Evolutionary conservation across 805 yeast genomes (phyloP), one percentile per base, ranked within the genome.

Genomic region (Helenozyma baotianmanensis): DNA sequence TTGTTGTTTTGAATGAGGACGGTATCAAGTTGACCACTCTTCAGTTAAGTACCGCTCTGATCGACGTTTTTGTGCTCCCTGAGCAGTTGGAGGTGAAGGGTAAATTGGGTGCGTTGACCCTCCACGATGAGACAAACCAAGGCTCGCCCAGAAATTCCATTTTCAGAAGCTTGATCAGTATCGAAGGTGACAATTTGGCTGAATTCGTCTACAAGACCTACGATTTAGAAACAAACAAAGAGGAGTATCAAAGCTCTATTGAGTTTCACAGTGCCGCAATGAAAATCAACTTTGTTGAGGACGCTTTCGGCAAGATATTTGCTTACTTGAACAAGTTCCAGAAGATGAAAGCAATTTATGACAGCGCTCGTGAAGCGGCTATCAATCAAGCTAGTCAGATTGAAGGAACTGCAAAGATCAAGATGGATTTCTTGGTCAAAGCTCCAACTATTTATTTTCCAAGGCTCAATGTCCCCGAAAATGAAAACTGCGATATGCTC

Each of bases 371-470:
- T 37, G 86, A 82, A 48, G 85, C 88, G 9, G 96, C 97, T 0
- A 74, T 87, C 45, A 76, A 82, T 45, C 95, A 85, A 54, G 92
- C 92, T 0, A 76, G 66, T 27, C 78, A 77, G 41, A 67, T 80
- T 26, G 75, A 76, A 32, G 67, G 62, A 36, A 76, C 84, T 1
- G 71, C 64, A 29, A 73, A 69, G 43, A 78, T 88, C 59, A 78
- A 79, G 42, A 73, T 89, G 51, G 83, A 89, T 47, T 58, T 94
- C 21, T 57, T 75, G 12, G 68, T 92, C 11, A 72, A 76, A 32
- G 86, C 97, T 1, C 99, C 98, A 0, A 82, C 82, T 8, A 64
- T 92, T 23, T 76, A 82, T 2, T 87, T 88, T 49, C 96, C 97
- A 0, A 70, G 70, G 33, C 41, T 74, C 0, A 62, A 70, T 3